Conservation (phyloP, 148 eudicot genomes). For the Rhododendron vialii region DNA sequence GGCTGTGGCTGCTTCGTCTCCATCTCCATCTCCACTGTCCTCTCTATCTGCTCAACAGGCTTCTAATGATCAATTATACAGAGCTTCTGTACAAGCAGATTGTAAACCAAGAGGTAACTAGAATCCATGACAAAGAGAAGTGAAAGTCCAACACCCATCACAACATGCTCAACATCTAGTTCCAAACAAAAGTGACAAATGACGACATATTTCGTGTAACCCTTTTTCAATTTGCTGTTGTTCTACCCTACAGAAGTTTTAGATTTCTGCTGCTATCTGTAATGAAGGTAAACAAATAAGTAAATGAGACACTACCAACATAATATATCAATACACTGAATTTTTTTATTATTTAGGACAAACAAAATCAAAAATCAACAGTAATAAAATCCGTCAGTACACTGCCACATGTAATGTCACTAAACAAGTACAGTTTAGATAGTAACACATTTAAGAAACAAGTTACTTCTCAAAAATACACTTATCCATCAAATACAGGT, state of each 20-base stretch:
- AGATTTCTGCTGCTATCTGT: not conserved
- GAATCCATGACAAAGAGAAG: not conserved
- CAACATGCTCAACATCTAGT: not conserved
- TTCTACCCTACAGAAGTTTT: not conserved
- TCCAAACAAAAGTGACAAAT: not conserved
- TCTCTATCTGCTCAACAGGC: not conserved
- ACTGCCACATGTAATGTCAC: not conserved
- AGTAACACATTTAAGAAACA: not conserved
- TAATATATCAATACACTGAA: not conserved
- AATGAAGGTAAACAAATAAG: not conserved
- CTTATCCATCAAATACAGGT: not conserved
- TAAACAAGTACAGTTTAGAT: not conserved
- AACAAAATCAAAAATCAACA: not conserved
- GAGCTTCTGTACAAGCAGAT: not conserved
- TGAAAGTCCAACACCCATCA: not conserved
- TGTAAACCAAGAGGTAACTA: not conserved
- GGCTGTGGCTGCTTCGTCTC: constrained; percentile 1
- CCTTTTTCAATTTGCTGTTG: not conserved
- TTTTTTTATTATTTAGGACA: not conserved
- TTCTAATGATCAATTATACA: not conserved
- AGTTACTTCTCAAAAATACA: not conserved
- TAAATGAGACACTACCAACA: not conserved
- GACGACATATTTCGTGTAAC: not conserved
- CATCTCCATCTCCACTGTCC: constrained; percentile 14
- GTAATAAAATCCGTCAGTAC: not conserved